Conservation (phyloP, 2,329 filamentous ascomycete genomes). For the Colletotrichum truncatum region DNA sequence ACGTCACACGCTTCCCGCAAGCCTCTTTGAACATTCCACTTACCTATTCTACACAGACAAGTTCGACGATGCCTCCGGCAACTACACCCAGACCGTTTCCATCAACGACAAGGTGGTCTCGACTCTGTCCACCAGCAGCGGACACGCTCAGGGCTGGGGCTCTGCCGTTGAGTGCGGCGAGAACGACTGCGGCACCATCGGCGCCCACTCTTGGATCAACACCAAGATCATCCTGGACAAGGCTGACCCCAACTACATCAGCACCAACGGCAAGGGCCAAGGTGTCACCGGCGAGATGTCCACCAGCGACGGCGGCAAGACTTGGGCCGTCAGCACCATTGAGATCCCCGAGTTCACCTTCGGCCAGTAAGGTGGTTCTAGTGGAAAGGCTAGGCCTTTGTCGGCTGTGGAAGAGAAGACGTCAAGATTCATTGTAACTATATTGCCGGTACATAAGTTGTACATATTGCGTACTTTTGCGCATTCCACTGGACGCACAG, state of each 20-base stretch:
- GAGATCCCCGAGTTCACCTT: constrained; percentile 24
- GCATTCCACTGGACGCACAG: too few species aligned
- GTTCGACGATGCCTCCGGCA: constrained; percentile 19
- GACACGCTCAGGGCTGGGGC: constrained; percentile 52
- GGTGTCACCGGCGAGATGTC: constrained; percentile 25
- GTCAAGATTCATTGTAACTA: background rate
- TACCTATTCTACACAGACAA: background rate
- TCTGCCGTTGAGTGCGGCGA: constrained; percentile 69
- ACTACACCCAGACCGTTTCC: constrained; percentile 27
- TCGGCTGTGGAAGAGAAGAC: too few species aligned
- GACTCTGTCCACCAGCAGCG: constrained; percentile 53
- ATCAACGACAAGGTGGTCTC: constrained; percentile 41
- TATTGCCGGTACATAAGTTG: constrained; percentile 7
- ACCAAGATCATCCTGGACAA: constrained; percentile 27
- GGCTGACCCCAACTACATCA: constrained; percentile 23
- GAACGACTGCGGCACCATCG: constrained; percentile 74
- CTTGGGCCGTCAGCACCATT: constrained; percentile 21
- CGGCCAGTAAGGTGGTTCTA: constrained; percentile 11
- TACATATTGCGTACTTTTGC: too few species aligned
- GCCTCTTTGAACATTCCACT: background rate
- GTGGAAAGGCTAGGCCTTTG: too few species aligned
- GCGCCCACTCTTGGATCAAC: constrained; percentile 29
- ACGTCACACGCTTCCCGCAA: background rate
- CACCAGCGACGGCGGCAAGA: constrained; percentile 24
- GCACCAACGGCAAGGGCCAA: constrained; percentile 22